Conservation (phyloP, 768 basidiomycete genomes). For the Phylloporus scabripes region DNA sequence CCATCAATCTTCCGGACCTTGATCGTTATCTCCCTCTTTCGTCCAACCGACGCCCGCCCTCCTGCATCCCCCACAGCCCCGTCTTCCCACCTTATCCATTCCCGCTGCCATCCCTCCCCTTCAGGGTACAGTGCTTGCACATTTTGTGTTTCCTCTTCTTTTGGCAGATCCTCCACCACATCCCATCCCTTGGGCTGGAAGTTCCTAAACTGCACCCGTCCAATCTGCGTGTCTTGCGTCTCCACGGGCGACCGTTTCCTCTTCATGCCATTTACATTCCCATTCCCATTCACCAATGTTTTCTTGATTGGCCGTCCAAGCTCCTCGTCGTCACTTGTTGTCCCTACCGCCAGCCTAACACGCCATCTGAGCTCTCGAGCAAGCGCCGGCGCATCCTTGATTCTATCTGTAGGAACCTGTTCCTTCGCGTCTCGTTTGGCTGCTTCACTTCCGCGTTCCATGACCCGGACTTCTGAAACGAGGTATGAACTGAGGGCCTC, state of each 20-base stretch:
- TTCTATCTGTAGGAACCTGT: constrained; percentile 71
- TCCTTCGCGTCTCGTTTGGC: constrained; percentile 76
- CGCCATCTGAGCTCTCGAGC: constrained; percentile 88
- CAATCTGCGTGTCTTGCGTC: constrained; percentile 9
- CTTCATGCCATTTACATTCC: constrained; percentile 30
- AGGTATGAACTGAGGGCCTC: constrained; percentile 71
- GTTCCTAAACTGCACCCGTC: constrained; percentile 46
- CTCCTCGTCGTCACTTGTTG: constrained; percentile 66
- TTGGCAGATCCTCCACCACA: constrained; percentile 37
- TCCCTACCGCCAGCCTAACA: constrained; percentile 53
- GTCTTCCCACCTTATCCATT: constrained; percentile 37
- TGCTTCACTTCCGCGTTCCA: constrained; percentile 67
- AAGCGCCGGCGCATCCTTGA: constrained; percentile 76
- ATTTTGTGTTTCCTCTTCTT: constrained; percentile 36
- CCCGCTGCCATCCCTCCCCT: constrained; percentile 40
- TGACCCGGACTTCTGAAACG: constrained; percentile 63
- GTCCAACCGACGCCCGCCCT: constrained; percentile 37
- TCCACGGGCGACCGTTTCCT: constrained; percentile 33
- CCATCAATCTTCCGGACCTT: constrained; percentile 52
- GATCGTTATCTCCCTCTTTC: constrained; percentile 45
- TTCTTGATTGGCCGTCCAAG: constrained; percentile 22
- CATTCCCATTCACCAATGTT: constrained; percentile 25
- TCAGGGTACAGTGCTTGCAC: constrained; percentile 38
- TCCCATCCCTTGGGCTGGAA: constrained; percentile 72
- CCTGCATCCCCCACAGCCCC: constrained; percentile 26